These are phyloP conservation scores for Micractinium conductrix DNA, from an alignment of 139 green algal genomes.

Conservation along the genomic window DNA sequence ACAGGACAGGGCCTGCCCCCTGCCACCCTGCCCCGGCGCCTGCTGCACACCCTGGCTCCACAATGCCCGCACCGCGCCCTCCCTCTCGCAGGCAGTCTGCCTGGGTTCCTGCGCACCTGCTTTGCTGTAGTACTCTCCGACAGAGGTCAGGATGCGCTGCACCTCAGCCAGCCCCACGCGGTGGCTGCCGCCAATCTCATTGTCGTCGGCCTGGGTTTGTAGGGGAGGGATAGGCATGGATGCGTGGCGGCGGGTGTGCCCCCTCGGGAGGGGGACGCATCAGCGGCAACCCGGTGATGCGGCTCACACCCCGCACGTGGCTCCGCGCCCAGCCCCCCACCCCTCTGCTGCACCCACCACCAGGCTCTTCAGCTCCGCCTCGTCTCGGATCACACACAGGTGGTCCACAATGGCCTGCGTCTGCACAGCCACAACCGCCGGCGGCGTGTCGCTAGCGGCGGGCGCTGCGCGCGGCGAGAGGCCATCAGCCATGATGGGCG, in stretches of 20 bases:
- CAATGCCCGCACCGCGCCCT: too few relatives aligned
- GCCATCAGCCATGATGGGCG: too few relatives aligned
- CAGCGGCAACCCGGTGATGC: background rate
- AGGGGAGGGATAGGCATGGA: background rate
- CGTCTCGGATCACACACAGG: slow-evolving; percentile 2
- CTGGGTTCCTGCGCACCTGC: too few relatives aligned
- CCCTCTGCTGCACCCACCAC: background rate
- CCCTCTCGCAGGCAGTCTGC: too few relatives aligned
- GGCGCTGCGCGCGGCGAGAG: too few relatives aligned
- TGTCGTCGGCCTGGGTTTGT: background rate
- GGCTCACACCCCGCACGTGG: background rate
- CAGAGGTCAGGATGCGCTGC: slow-evolving; percentile 44
- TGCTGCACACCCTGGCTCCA: too few relatives aligned
- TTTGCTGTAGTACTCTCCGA: slow-evolving; percentile 63
- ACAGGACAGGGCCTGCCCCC: too few relatives aligned
- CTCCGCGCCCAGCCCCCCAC: background rate
- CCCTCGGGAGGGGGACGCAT: background rate
- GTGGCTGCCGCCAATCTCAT: slow-evolving; percentile 53
- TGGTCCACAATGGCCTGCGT: slow-evolving; percentile 50
- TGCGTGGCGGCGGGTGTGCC: too few relatives aligned
- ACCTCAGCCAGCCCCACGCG: slow-evolving; percentile 43
- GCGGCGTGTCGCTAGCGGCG: too few relatives aligned
- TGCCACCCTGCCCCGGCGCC: too few relatives aligned
- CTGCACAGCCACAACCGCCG: slow-evolving; percentile 48
- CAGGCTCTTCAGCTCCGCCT: slow-evolving; percentile 28